Percentiles rank a stretch among this genome's conserved stretches.
phyloP scores from a whole-genome alignment of 148 eudicot genomes.

The Vaccinium darrowii region DNA sequence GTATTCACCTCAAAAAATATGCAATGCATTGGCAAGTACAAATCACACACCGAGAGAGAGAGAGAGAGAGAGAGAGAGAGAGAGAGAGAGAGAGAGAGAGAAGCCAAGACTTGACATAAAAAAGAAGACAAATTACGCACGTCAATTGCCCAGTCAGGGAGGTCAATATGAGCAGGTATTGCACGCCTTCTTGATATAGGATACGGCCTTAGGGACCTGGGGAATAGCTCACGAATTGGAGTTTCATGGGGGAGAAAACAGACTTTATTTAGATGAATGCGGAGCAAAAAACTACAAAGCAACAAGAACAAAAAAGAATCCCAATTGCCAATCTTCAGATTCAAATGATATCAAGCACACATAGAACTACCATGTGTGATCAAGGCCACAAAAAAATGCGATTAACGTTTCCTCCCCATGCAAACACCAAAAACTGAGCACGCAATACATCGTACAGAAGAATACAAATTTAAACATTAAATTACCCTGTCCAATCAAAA shows the following conservation, averaged over 20 bases:
- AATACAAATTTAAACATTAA: background rate
- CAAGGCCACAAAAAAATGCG: background rate
- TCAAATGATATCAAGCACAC: background rate
- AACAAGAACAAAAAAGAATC: background rate
- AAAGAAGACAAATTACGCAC: slow-evolving; percentile 43
- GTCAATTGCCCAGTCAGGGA: slow-evolving; percentile 91
- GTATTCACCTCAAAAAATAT: background rate
- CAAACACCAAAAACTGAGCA: background rate
- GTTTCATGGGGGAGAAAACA: slow-evolving; percentile 9
- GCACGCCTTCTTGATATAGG: slow-evolving; percentile 73
- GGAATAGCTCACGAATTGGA: slow-evolving; percentile 9
- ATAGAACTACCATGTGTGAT: background rate
- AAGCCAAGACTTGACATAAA: background rate
- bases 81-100: background rate
- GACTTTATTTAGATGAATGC: background rate
- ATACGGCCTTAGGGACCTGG: slow-evolving; percentile 72
- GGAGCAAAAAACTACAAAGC: background rate
- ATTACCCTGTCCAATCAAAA: slow-evolving; percentile 97
- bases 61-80: background rate
- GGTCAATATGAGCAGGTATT: slow-evolving; percentile 67
- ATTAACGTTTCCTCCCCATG: background rate
- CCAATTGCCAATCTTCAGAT: background rate
- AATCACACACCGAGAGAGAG: too few relatives aligned
- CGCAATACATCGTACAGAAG: background rate
- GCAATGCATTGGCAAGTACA: background rate